Base-by-base conservation (phyloP, 1,284 basidiomycete species). In the Cystobasidium sp. region DNA sequence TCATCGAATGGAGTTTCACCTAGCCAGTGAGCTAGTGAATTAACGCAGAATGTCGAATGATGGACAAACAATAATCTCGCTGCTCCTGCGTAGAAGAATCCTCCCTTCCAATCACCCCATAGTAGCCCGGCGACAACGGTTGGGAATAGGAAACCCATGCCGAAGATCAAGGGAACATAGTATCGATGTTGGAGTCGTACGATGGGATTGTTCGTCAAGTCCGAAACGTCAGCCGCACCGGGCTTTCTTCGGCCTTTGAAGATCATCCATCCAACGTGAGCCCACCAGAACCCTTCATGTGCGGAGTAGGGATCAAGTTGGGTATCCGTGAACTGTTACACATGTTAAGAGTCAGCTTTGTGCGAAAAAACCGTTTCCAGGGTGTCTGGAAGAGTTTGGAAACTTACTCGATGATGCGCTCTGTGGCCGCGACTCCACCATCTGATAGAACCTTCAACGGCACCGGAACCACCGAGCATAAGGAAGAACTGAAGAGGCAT, bases 341-440 rank as follows among this genome's bases (percentile, higher is more conserved):
- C n/a, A n/a, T n/a, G n/a, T n/a, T n/a, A n/a, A n/a, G n/a, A n/a
- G n/a, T n/a, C n/a, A n/a, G n/a, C n/a, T n/a, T n/a, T n/a, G n/a
- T n/a, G n/a, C n/a, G n/a, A n/a, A n/a, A n/a, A n/a, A n/a, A n/a
- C n/a, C n/a, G n/a, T n/a, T n/a, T n/a, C n/a, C n/a, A n/a, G n/a
- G n/a, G n/a, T n/a, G n/a, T n/a, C n/a, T n/a, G n/a, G n/a, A n/a
- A n/a, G n/a, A n/a, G n/a, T n/a, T n/a, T n/a, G n/a, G n/a, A n/a
- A n/a, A n/a, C n/a, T n/a, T n/a, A n/a, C n/a, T n/a, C n/a, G n/a
- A n/a, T n/a, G n/a, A n/a, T n/a, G n/a, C n/a, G n/a, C n/a, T n/a
- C n/a, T n/a, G 85, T 96, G 93, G 75, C 92, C 92, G 61, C 93
- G 88, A n/a, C 89, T 89, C 94, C 94, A 96, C 94, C 93, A 96